Base-by-base conservation (phyloP, 306 rosid genomes). In the Pyrus bretschneideri region DNA sequence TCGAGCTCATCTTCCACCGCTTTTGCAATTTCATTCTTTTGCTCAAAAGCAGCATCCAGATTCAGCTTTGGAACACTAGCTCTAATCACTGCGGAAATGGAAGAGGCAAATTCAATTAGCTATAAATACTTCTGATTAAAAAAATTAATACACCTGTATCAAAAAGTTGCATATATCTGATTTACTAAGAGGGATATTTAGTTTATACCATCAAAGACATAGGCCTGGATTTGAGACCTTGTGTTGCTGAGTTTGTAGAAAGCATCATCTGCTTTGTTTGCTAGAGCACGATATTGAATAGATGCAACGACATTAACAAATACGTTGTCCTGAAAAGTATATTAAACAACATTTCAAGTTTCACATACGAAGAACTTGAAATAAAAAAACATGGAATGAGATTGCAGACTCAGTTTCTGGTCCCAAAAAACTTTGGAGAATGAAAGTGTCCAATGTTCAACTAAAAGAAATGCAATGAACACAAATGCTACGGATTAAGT, bases 221-320 rank as follows among this genome's bases (percentile, higher is more conserved):
- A 91, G 52, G 97, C 96, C 83, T 94, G 97, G 82, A 94, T 91
- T 84, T 94, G 98, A 70, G 83, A 23, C 79, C 89, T 90, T 65
- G 97, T 91, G 85, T 94, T 91, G 89, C 87, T 90, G n/a, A 94
- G 97, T 78, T 86, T 94, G 89, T 94, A 94, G 86, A 91, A 94
- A 42, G 98, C 98, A 78, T 94, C 98, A 13, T n/a, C 80, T 40
- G 96, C 98, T 64, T 90, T 91, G 72, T 85, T 76, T 29, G 94
- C 94, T 78, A 94, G 81, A 61, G 98, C 97, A 49, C 93, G 97
- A 55, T 88, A 94, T 83, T 94, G 98, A 78, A 94, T 76, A 2
- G 97, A 94, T 31, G 98, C 98, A 78, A 94, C 98, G 21, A 94
- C 98, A 7, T 86, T 94, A 69, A 94, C 98, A 58, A 94, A 94